Conservation (phyloP, 2,329 filamentous ascomycete species). For the Beauveria asiatica region DNA sequence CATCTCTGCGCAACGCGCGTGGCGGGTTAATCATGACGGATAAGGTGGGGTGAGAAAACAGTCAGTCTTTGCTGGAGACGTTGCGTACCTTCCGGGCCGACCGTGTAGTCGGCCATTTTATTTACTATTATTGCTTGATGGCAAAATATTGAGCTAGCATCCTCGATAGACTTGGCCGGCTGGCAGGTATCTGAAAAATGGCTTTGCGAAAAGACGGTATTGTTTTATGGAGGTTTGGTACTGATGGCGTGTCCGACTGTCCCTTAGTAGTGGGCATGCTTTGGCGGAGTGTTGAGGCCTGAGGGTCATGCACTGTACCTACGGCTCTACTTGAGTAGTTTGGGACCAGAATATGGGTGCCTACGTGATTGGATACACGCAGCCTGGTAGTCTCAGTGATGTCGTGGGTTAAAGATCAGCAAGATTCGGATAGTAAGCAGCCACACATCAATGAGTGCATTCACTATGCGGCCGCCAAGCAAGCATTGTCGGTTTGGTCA, state of each 20-base stretch:
- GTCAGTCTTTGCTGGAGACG: neutral
- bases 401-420: neutral
- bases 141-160: constrained; percentile 7
- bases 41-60: constrained; percentile 1
- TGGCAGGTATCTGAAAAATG: neutral
- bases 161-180: neutral
- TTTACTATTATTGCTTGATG: neutral
- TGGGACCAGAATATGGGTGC: neutral
- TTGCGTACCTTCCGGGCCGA: constrained; percentile 27
- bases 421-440: neutral
- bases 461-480: neutral
- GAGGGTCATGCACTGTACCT: too few species aligned
- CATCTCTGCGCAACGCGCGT: constrained; percentile 26
- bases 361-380: neutral
- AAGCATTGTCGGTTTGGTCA: neutral
- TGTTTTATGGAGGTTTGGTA: constrained; percentile 7
- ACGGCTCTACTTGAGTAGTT: neutral
- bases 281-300: constrained; percentile 1
- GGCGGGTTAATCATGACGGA: constrained; percentile 1
- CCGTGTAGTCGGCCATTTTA: constrained; percentile 28
- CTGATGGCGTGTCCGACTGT: neutral
- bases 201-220: neutral
- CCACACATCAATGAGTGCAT: neutral
- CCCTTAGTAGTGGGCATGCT: neutral
- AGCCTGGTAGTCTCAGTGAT: neutral